Base-by-base conservation (phyloP, 2,329 filamentous ascomycete genomes). In the Zymoseptoria tritici region DNA sequence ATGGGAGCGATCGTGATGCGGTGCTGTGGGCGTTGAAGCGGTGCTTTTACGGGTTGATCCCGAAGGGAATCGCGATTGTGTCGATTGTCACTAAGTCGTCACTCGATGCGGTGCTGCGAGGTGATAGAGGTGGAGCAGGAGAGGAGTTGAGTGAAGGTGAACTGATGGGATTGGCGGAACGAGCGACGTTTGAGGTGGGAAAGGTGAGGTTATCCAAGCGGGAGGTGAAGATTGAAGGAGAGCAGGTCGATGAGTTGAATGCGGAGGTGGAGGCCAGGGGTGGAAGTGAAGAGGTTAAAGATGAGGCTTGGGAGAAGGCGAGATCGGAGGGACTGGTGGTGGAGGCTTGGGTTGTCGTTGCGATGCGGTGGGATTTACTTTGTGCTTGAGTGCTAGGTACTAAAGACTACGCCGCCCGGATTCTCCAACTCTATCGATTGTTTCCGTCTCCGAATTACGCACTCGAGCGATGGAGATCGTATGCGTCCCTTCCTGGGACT, bases 351-450 rank as follows among this genome's bases (percentile, higher is more conserved):
- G 36, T 60, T 29, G 11, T 60, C 56, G 51, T 62, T 24, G 58
- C 56, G 50, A 57, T 56, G 56, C 57, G 58, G 42, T 58, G 52
- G 57, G 55, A 62, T 53, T 49, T 55, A 52, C 54, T 62, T 46
- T 57, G 60, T 59, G 60, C 59, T 51, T 61, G 54, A 62, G 16
- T 46, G 36, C 13, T 46, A n/a, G 13, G 16, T 46, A 7, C 4
- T 5, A 7, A 46, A 46, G 13, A 46, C 16, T n/a, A 42, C 1
- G 36, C 11, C 36, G 16, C 16, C 36, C 36, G 36, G 36, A n/a
- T 16, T 16, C 16, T 5, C 3, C 36, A 16, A 46, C 1, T 46
- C 36, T 46, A 46, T 46, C 11, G 13, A 46, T 46, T 4, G n/a
- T n/a, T n/a, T n/a, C 36, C n/a, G 11, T 16, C 36, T 46, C 36